Evolutionary conservation across 2,329 filamentous ascomycete genomes (phyloP).

Genomic region (Penicillium frequentans): DNA sequence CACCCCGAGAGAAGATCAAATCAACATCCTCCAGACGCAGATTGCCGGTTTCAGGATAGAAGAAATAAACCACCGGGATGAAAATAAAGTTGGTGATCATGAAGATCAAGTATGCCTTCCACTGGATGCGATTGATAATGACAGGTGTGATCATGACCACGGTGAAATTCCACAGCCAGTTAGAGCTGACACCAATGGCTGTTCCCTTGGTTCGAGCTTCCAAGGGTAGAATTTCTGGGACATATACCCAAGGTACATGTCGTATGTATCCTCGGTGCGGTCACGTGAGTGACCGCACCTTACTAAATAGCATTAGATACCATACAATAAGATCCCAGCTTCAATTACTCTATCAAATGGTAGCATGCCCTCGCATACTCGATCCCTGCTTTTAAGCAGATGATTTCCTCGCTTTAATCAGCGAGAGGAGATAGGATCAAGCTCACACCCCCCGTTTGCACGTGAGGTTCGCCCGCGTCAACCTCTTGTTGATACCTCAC

Average conservation of each 20-base stretch:
- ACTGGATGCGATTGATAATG: slow-evolving; percentile 28
- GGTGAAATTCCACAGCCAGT: slow-evolving; percentile 15
- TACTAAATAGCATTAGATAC: too few species aligned
- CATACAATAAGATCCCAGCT: too few species aligned
- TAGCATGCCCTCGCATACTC: too few species aligned
- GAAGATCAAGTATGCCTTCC: slow-evolving; percentile 40
- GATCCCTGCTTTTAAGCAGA: too few species aligned
- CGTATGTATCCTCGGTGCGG: too few species aligned
- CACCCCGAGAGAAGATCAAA: slow-evolving; percentile 13
- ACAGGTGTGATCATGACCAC: slow-evolving; percentile 14
- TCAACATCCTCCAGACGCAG: slow-evolving; percentile 15
- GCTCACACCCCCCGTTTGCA: too few species aligned
- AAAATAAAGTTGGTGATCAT: slow-evolving; percentile 37
- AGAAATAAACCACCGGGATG: slow-evolving; percentile 23
- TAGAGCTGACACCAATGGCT: slow-evolving; percentile 25
- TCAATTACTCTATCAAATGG: too few species aligned
- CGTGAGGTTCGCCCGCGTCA: too few species aligned
- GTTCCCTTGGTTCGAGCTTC: slow-evolving; percentile 52
- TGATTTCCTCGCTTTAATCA: too few species aligned
- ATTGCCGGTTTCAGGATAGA: slow-evolving; percentile 15
- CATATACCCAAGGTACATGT: slow-evolving; percentile 53
- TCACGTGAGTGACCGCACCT: too few species aligned
- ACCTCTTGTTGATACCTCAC: too few species aligned
- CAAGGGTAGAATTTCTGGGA: slow-evolving; percentile 52
- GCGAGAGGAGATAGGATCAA: too few species aligned